Conservation (phyloP, 192 early-diverging fungal species). For the Coemansia furcata region DNA sequence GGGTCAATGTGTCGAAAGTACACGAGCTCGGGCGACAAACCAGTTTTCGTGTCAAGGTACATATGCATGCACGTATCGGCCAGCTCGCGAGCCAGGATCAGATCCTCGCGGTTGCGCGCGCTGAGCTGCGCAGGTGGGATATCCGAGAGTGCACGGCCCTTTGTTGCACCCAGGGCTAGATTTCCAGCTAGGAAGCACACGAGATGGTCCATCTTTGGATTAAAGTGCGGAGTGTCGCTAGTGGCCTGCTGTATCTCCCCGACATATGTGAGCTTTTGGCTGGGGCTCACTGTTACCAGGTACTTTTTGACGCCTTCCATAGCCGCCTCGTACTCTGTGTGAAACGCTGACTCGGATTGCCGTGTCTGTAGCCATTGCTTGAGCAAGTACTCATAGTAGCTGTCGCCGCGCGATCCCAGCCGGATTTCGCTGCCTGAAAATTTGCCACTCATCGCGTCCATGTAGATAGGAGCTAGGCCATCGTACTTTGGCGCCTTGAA, state of each 20-base stretch:
- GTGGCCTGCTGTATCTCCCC: constrained; percentile 55
- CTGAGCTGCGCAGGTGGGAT: constrained; percentile 5
- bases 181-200: constrained; percentile 80
- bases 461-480: constrained; percentile 75
- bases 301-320: constrained; percentile 49
- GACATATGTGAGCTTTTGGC: constrained; percentile 24
- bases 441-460: constrained; percentile 14
- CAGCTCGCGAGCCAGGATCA: constrained; percentile 79
- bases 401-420: constrained; percentile 65
- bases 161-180: constrained; percentile 47
- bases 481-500: constrained; percentile 32
- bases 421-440: constrained; percentile 24
- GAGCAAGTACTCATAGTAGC: constrained; percentile 93
- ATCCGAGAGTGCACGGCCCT: constrained; percentile 16
- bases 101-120: constrained; percentile 56
- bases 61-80: constrained; percentile 77
- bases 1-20: constrained; percentile 13
- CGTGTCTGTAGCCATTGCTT: constrained; percentile 88
- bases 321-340: constrained; percentile 63
- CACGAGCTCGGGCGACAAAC: constrained; percentile 62
- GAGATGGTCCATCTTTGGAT: constrained; percentile 85
- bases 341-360: constrained; percentile 62
- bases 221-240: constrained; percentile 42
- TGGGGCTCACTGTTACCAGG: constrained; percentile 16
- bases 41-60: constrained; percentile 76